These are phyloP conservation scores for Panellus pusillus DNA, from an alignment of 768 basidiomycete species.

Conservation along the genomic window DNA sequence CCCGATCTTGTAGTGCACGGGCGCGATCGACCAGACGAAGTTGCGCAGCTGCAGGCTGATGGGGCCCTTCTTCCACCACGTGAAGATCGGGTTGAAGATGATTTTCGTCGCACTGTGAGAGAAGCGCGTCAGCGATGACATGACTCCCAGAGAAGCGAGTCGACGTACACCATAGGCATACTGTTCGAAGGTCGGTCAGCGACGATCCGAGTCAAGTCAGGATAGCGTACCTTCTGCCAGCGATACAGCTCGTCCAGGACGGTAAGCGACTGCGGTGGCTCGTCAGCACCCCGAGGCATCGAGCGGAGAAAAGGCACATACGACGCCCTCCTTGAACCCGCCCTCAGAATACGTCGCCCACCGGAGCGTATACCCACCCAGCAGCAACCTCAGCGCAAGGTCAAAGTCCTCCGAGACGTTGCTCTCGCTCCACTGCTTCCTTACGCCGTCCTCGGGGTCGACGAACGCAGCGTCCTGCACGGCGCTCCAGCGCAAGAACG, in stretches of 20 bases:
- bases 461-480: conserved; percentile 81
- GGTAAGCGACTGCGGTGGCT: conserved; percentile 28
- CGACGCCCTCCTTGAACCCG: conserved; percentile 89
- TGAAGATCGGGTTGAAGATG: conserved; percentile 78
- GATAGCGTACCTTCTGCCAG: conserved; percentile 66
- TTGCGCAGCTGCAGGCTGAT: conserved; percentile 72
- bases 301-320: too few relatives aligned
- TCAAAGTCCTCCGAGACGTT: conserved; percentile 86
- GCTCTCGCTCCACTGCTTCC: conserved; percentile 72
- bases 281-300: conserved; percentile 46
- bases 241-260: conserved; percentile 76
- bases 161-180: conserved; percentile 47
- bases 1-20: conserved; percentile 79
- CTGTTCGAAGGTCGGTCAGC: background rate
- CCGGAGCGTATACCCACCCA: conserved; percentile 70
- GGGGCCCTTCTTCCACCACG: conserved; percentile 77
- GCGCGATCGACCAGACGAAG: conserved; percentile 75
- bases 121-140: conserved; percentile 3
- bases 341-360: conserved; percentile 86
- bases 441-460: conserved; percentile 59
- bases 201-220: too few relatives aligned
- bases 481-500: conserved; percentile 85
- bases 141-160: background rate
- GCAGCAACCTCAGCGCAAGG: conserved; percentile 66
- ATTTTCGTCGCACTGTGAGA: conserved; percentile 63